These are phyloP conservation scores for Alternaria angustiovoidea DNA, from an alignment of 2,329 filamentous ascomycete species.

Conservation along the genomic window DNA sequence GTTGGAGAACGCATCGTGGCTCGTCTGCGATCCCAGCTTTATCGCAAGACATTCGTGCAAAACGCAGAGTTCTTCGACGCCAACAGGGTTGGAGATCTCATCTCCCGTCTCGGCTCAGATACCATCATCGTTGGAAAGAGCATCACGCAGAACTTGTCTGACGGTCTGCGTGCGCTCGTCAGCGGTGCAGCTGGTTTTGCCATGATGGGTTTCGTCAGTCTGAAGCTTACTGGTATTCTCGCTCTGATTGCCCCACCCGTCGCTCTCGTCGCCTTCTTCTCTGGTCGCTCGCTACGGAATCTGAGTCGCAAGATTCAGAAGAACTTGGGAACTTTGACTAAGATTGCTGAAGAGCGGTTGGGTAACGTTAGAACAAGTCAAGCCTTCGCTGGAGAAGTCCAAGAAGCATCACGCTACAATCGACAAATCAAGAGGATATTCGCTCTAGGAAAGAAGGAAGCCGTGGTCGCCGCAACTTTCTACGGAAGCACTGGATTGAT, in stretches of 20 bases:
- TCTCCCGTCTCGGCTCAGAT: constrained; percentile 93
- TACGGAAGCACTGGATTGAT: constrained; percentile 87
- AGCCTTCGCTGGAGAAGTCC: constrained; percentile 91
- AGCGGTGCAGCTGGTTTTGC: constrained; percentile 88
- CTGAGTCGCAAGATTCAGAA: constrained; percentile 92
- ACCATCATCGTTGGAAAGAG: constrained; percentile 98
- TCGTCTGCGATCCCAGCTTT: constrained; percentile 85
- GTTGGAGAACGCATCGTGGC: constrained; percentile 95
- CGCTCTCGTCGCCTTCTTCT: constrained; percentile 88
- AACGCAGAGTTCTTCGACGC: constrained; percentile 99
- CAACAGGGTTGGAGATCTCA: constrained; percentile 94
- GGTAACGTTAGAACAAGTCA: constrained; percentile 97
- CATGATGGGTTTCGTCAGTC: constrained; percentile 95
- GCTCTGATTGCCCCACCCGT: constrained; percentile 89
- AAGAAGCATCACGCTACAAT: constrained; percentile 92
- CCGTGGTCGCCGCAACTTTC: constrained; percentile 88
- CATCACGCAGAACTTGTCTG: constrained; percentile 96
- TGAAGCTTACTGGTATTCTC: constrained; percentile 87
- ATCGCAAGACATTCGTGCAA: constrained; percentile 91
- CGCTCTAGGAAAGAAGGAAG: constrained; percentile 83
- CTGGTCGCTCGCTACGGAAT: constrained; percentile 86
- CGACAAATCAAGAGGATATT: constrained; percentile 92
- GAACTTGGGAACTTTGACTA: constrained; percentile 89
- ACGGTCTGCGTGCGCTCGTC: constrained; percentile 89
- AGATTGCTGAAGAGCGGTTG: constrained; percentile 96